These are phyloP conservation scores for Boletellus deceptivus DNA, from an alignment of 1,284 basidiomycete genomes.

Conservation along the genomic window DNA sequence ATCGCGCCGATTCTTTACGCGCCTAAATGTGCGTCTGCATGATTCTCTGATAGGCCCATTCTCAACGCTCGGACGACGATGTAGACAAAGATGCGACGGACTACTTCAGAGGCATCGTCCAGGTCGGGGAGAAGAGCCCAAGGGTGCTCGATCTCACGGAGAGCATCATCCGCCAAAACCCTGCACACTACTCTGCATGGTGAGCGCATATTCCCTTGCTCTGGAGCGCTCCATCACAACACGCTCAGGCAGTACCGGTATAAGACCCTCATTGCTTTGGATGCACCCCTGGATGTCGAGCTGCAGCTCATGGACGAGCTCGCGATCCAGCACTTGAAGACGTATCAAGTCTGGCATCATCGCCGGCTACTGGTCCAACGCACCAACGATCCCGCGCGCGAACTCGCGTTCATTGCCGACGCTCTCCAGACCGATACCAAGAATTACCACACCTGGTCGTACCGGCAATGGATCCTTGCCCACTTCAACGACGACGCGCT, in stretches of 20 bases:
- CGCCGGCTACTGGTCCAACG: slow-evolving; percentile 76
- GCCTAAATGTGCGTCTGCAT: slow-evolving; percentile 67
- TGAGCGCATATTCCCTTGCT: slow-evolving; percentile 35
- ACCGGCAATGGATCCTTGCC: slow-evolving; percentile 88
- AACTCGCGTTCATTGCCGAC: slow-evolving; percentile 77
- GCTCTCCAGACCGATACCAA: slow-evolving; percentile 77
- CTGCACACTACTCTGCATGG: slow-evolving; percentile 95
- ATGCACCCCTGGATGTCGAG: slow-evolving; percentile 70
- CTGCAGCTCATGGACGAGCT: slow-evolving; percentile 82
- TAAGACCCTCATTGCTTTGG: slow-evolving; percentile 70
- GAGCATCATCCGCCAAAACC: slow-evolving; percentile 81
- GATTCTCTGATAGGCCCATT: slow-evolving; percentile 5
- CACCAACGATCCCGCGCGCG: slow-evolving; percentile 53
- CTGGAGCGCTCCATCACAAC: slow-evolving; percentile 1
- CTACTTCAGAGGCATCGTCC: slow-evolving; percentile 84
- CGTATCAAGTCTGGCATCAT: slow-evolving; percentile 98
- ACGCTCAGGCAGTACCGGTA: slow-evolving; percentile 85
- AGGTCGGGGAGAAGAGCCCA: slow-evolving; percentile 70
- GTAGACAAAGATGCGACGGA: slow-evolving; percentile 89
- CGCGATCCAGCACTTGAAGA: slow-evolving; percentile 81
- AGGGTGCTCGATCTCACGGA: slow-evolving; percentile 86
- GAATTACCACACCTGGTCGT: slow-evolving; percentile 97
- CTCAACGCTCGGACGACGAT: slow-evolving; percentile 4
- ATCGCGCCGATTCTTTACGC: slow-evolving; percentile 89
- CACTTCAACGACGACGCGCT: slow-evolving; percentile 70